These are phyloP conservation scores for Chlorociboria aeruginascens DNA, from an alignment of 495 filamentous ascomycete species.

Conservation along the genomic window DNA sequence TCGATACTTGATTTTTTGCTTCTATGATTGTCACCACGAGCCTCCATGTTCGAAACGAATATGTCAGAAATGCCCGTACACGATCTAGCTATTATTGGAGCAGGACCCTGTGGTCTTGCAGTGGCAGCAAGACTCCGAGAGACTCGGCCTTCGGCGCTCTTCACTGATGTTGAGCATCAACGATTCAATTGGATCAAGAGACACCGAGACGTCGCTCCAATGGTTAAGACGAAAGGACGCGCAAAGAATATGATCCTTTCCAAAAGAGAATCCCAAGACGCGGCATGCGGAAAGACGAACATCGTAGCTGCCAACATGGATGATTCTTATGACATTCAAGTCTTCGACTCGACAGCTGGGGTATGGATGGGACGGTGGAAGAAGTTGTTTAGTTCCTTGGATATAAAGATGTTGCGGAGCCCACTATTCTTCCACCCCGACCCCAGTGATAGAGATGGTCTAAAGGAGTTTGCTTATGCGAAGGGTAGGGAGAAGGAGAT, in stretches of 20 bases:
- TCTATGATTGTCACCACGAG: too few species aligned
- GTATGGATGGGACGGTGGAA: slow-evolving; percentile 48
- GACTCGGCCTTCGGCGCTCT: slow-evolving; percentile 47
- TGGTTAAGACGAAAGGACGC: too few species aligned
- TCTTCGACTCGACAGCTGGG: slow-evolving; percentile 39
- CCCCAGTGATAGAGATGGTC: slow-evolving; percentile 48
- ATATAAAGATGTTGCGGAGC: slow-evolving; percentile 46
- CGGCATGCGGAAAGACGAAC: background rate
- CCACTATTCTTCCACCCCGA: slow-evolving; percentile 62
- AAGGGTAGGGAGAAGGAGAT: slow-evolving; percentile 36
- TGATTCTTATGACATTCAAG: slow-evolving; percentile 25
- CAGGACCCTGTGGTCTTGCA: slow-evolving; percentile 49
- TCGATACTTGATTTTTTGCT: too few species aligned
- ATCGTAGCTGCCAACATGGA: background rate
- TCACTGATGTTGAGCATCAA: slow-evolving; percentile 54
- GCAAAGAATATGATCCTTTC: too few species aligned
- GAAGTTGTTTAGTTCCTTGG: slow-evolving; percentile 38
- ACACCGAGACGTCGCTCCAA: too few species aligned
- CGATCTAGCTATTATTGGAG: slow-evolving; percentile 50
- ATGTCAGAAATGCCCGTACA: slow-evolving; percentile 27
- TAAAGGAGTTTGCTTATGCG: slow-evolving; percentile 44
- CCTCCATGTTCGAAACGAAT: too few species aligned
- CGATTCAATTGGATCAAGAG: slow-evolving; percentile 29
- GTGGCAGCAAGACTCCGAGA: slow-evolving; percentile 46
- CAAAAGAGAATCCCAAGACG: background rate